phyloP scores from a whole-genome alignment of 148 eudicot species.

The Heliamphora exappendiculata region DNA sequence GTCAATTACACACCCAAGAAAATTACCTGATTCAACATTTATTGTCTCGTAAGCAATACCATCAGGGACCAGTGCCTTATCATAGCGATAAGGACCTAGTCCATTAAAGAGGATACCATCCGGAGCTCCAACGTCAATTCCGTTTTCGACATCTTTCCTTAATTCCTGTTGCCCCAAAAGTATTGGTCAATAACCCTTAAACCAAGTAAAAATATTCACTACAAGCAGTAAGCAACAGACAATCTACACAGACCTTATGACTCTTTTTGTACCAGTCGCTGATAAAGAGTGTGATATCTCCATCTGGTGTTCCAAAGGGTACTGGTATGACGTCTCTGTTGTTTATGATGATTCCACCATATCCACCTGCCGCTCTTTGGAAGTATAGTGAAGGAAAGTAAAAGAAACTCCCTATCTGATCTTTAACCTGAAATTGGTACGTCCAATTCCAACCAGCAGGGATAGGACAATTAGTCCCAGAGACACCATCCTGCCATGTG shows the following conservation, averaged over 20 bases:
- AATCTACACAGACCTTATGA: slow-evolving; percentile 60
- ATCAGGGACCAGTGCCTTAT: slow-evolving; percentile 49
- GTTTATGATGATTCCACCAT: slow-evolving; percentile 87
- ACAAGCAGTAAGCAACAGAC: slow-evolving; percentile 8
- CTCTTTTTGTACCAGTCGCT: slow-evolving; percentile 87
- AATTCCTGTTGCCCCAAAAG: slow-evolving; percentile 55
- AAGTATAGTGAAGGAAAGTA: slow-evolving; percentile 88
- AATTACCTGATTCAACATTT: slow-evolving; percentile 89
- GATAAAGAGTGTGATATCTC: slow-evolving; percentile 83
- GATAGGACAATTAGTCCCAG: slow-evolving; percentile 92
- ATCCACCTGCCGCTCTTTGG: slow-evolving; percentile 92
- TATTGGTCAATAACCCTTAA: slow-evolving; percentile 9
- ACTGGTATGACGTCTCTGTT: slow-evolving; percentile 75
- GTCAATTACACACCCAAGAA: background rate
- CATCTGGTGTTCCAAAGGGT: slow-evolving; percentile 91
- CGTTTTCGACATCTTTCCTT: slow-evolving; percentile 57
- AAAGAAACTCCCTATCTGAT: slow-evolving; percentile 97
- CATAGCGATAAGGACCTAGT: slow-evolving; percentile 81
- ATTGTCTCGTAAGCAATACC: slow-evolving; percentile 51
- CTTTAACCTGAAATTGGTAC: slow-evolving; percentile 91
- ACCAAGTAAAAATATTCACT: background rate
- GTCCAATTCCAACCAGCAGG: slow-evolving; percentile 99
- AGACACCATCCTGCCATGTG: slow-evolving; percentile 97
- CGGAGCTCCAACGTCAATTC: slow-evolving; percentile 72
- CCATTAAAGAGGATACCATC: slow-evolving; percentile 90